These are phyloP conservation scores for Acer campestre DNA, from an alignment of 345 rosid genomes.

Conservation along the genomic window DNA sequence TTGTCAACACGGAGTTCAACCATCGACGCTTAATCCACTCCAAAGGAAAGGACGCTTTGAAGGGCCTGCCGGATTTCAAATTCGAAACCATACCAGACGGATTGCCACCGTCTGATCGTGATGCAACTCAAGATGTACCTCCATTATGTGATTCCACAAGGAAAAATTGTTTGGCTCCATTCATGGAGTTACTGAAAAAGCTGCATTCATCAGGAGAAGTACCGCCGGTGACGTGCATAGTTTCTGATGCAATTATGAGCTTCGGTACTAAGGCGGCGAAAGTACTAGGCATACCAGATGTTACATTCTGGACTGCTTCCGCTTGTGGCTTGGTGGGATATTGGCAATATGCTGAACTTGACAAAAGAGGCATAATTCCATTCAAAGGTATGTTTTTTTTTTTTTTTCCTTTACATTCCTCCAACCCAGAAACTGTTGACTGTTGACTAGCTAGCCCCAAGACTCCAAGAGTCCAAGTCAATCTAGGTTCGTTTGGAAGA, in stretches of 20 bases:
- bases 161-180: conserved; percentile 36
- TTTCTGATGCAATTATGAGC: conserved; percentile 39
- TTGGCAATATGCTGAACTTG: conserved; percentile 20
- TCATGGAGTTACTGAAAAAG: conserved; percentile 29
- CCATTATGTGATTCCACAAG: conserved; percentile 11
- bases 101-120: conserved; percentile 25
- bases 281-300: conserved; percentile 30
- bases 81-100: conserved; percentile 41
- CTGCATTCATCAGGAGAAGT: conserved; percentile 19
- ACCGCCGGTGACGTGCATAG: conserved; percentile 29
- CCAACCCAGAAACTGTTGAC: too few relatives aligned
- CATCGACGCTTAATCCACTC: conserved; percentile 32
- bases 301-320: conserved; percentile 30
- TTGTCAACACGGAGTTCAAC: conserved; percentile 42
- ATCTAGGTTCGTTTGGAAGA: too few relatives aligned
- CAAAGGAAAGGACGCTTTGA: conserved; percentile 21
- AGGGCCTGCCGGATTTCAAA: conserved; percentile 34
- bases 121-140: conserved; percentile 30
- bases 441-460: too few relatives aligned
- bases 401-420: too few relatives aligned
- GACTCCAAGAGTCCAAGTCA: too few relatives aligned
- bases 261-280: conserved; percentile 27
- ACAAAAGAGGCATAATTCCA: conserved; percentile 32
- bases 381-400: conserved; percentile 22
- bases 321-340: conserved; percentile 31